Evolutionary conservation across 1,284 basidiomycete genomes (phyloP).

Genomic region (Ceratobasidium sp.): DNA sequence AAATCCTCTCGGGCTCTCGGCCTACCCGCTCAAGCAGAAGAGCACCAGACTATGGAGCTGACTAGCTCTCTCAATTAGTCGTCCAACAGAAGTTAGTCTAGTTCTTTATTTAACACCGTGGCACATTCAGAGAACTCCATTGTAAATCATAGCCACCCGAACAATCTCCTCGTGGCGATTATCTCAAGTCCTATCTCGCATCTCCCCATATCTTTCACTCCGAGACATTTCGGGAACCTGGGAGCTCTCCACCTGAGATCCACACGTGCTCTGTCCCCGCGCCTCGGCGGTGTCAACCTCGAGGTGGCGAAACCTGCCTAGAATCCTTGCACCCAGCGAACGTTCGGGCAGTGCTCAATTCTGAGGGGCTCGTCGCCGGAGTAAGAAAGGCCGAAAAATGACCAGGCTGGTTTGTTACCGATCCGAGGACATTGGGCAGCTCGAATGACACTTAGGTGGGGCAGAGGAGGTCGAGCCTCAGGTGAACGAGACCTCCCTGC

Average conservation of each 20-base stretch:
- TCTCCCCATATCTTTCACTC: not conserved
- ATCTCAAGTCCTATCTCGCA: constrained; percentile 15
- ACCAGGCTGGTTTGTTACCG: no score
- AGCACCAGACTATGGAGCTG: no score
- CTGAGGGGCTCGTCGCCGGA: no score
- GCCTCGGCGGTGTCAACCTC: constrained; percentile 34
- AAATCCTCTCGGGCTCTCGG: no score
- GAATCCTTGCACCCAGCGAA: constrained; percentile 7
- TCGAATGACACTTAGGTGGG: no score
- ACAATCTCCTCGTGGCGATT: constrained; percentile 20
- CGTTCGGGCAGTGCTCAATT: not conserved
- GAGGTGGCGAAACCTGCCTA: constrained; percentile 35
- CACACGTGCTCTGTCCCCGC: constrained; percentile 13
- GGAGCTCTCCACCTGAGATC: no score
- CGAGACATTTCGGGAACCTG: no score
- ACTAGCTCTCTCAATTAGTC: not conserved
- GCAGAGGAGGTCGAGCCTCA: constrained; percentile 20
- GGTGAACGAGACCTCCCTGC: not conserved
- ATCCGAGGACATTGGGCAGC: no score
- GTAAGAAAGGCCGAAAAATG: no score
- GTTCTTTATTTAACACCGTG: not conserved
- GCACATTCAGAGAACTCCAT: not conserved
- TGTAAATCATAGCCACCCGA: constrained; percentile 17
- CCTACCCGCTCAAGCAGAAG: no score
- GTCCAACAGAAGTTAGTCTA: constrained; percentile 2